phyloP scores from a whole-genome alignment of 805 yeast genomes.

The Huiozyma sinensis region DNA sequence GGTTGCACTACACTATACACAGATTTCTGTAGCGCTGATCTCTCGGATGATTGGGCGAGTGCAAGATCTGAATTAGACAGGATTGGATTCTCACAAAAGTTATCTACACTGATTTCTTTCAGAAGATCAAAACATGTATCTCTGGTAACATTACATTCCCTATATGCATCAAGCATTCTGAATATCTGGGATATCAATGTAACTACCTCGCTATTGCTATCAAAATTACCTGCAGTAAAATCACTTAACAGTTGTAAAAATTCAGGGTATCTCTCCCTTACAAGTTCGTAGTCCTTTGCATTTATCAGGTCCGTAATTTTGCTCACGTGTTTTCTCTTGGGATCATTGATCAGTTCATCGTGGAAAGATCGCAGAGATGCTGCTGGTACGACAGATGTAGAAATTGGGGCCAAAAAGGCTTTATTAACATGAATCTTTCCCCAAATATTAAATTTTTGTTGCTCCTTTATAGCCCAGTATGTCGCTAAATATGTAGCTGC shows the following conservation, averaged over 20 bases:
- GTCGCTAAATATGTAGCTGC: constrained; percentile 33
- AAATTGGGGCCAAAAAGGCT: constrained; percentile 31
- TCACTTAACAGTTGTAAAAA: constrained; percentile 40
- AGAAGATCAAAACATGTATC: constrained; percentile 45
- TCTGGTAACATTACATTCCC: constrained; percentile 38
- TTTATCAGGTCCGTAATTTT: constrained; percentile 18
- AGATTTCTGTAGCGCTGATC: constrained; percentile 19
- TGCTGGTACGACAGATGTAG: constrained; percentile 36
- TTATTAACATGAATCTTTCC: constrained; percentile 24
- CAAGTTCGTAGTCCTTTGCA: constrained; percentile 2
- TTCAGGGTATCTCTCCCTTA: constrained; percentile 21
- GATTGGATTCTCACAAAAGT: constrained; percentile 1
- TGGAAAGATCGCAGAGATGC: constrained; percentile 28
- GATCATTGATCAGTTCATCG: constrained; percentile 15
- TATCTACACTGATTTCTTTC: constrained; percentile 20
- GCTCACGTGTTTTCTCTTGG: constrained; percentile 5
- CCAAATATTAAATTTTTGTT: constrained; percentile 36
- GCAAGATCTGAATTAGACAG: constrained; percentile 1
- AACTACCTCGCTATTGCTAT: constrained; percentile 32
- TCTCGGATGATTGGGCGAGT: not conserved
- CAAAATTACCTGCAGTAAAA: constrained; percentile 43
- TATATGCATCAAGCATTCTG: constrained; percentile 16
- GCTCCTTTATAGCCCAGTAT: constrained; percentile 40
- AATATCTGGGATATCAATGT: constrained; percentile 37
- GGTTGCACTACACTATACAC: constrained; percentile 19